A percentile compares a stretch with the other conserved stretches of the same genome.
Evolutionary conservation across 495 filamentous ascomycete genomes (phyloP).

Genomic region (Neurospora sp.): DNA sequence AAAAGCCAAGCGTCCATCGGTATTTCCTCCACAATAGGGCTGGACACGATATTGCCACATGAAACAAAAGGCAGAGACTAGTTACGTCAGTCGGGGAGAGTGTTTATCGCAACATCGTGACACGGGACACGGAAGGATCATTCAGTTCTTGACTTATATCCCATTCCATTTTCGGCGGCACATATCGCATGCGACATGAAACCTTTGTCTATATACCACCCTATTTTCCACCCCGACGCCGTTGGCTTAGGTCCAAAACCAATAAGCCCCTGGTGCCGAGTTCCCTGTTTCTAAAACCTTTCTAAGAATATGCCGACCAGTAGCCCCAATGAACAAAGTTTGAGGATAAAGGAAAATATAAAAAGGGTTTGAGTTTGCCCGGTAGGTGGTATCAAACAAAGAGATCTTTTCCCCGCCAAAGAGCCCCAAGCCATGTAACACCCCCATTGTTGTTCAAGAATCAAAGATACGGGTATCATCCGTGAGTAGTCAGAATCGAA

Average conservation of each 20-base stretch:
- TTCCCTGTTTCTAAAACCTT: conserved; percentile 5
- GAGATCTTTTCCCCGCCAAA: not conserved
- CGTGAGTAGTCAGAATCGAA: not conserved
- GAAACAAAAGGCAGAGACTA: not conserved
- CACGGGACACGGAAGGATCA: not conserved
- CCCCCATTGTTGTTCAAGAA: conserved; percentile 5
- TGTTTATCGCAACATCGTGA: not conserved
- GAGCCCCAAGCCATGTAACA: conserved; percentile 13
- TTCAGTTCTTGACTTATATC: not conserved
- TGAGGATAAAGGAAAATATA: not conserved
- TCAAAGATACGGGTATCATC: conserved; percentile 3
- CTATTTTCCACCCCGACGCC: conserved; percentile 2
- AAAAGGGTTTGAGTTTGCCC: not conserved
- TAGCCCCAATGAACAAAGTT: conserved; percentile 9
- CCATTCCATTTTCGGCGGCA: not conserved
- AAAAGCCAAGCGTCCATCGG: not conserved
- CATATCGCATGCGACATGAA: not conserved
- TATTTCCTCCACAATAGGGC: not conserved
- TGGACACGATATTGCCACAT: not conserved
- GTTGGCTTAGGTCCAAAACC: not conserved
- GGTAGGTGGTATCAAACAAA: conserved; percentile 13
- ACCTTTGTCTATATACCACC: conserved; percentile 6
- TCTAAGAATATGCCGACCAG: conserved; percentile 16
- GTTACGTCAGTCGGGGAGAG: not conserved
- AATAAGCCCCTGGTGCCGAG: conserved; percentile 4